These are phyloP conservation scores for Venturia effusa DNA, from an alignment of 2,329 filamentous ascomycete species.

Conservation along the genomic window DNA sequence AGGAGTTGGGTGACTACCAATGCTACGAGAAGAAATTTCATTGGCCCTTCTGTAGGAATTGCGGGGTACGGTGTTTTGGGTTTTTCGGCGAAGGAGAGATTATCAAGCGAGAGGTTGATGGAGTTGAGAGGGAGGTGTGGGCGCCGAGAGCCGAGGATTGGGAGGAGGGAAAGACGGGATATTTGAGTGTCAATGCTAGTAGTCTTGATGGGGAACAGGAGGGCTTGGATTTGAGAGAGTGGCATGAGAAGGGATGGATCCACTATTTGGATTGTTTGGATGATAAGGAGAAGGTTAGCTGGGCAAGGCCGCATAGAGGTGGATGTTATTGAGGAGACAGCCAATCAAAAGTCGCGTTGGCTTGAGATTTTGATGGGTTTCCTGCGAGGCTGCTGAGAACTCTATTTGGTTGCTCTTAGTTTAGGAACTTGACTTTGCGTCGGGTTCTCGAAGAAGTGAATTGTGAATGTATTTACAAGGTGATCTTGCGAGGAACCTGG, in stretches of 20 bases:
- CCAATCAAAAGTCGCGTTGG: too few relatives aligned
- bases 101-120: constrained; percentile 3
- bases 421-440: too few relatives aligned
- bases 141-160: constrained; percentile 14
- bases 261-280: constrained; percentile 19
- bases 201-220: constrained; percentile 21
- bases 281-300: background rate
- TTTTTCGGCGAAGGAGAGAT: constrained; percentile 26
- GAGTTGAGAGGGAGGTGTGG: constrained; percentile 18
- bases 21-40: background rate
- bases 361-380: too few relatives aligned
- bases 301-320: constrained; percentile 10
- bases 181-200: constrained; percentile 24
- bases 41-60: constrained; percentile 38
- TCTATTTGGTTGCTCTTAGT: too few relatives aligned
- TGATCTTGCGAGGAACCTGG: too few relatives aligned
- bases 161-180: constrained; percentile 15
- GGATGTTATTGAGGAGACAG: constrained; percentile 12
- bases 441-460: too few relatives aligned
- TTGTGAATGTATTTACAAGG: too few relatives aligned
- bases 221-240: constrained; percentile 22
- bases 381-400: too few relatives aligned
- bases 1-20: constrained; percentile 6
- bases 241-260: constrained; percentile 25
- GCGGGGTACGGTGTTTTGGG: constrained; percentile 35